Evolutionary conservation across 345 rosid species (phyloP).

Genomic region (Eucalyptus sp.): DNA sequence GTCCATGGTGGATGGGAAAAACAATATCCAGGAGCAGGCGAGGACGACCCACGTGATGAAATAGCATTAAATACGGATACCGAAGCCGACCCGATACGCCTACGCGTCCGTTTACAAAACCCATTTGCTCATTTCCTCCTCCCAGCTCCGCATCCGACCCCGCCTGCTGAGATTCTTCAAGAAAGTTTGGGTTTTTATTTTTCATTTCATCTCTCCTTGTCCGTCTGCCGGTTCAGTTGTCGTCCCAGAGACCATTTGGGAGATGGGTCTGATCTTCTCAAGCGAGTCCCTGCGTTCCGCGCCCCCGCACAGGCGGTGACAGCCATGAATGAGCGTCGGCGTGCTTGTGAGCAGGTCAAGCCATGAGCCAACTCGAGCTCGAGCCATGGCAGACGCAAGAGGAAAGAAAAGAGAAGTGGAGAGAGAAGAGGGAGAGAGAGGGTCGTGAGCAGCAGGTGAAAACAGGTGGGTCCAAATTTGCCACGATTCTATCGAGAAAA

Average conservation of each 20-base stretch:
- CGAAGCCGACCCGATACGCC: neutral
- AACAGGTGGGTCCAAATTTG: no score
- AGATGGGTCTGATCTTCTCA: conserved; percentile 1
- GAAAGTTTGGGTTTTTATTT: neutral
- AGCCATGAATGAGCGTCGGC: no score
- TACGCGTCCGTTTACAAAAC: neutral
- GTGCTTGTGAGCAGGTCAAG: no score
- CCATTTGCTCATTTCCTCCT: neutral
- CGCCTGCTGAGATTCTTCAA: neutral
- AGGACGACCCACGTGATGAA: neutral
- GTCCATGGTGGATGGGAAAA: no score
- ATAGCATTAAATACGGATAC: neutral
- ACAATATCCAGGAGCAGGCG: neutral
- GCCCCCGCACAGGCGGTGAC: conserved; percentile 3
- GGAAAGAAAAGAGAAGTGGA: no score
- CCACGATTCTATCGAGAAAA: no score
- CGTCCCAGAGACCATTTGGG: neutral
- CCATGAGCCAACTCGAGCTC: no score
- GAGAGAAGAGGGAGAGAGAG: no score
- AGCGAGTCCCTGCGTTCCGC: neutral
- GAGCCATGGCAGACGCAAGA: no score
- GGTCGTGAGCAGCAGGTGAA: no score
- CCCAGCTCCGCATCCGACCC: neutral
- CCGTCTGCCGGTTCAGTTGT: neutral
- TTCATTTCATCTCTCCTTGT: no score